Percentiles rank a stretch among this genome's conserved stretches.
phyloP scores from a whole-genome alignment of 345 rosid genomes.

The Populus euphratica region DNA sequence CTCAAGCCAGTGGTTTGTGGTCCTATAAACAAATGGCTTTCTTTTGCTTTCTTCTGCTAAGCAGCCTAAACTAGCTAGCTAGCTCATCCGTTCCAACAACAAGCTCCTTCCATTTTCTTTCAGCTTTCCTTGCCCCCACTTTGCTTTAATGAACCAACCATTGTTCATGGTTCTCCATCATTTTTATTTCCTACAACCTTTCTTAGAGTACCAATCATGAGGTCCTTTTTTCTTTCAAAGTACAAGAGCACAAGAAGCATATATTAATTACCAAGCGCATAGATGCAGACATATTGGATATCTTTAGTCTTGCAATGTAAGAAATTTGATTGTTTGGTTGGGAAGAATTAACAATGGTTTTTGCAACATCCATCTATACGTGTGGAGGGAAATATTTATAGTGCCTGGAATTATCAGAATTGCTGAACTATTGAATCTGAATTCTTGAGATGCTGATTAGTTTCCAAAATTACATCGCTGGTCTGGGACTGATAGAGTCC shows the following conservation, averaged over 20 bases:
- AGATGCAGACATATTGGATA: not conserved
- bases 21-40: not conserved
- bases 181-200: constrained; percentile 11
- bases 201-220: not conserved
- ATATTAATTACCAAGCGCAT: not conserved
- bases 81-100: not conserved
- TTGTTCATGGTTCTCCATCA: not conserved
- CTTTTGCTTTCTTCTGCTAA: not conserved
- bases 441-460: not conserved
- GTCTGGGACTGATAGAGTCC: not conserved
- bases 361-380: not conserved
- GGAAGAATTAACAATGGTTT: not conserved
- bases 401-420: not conserved
- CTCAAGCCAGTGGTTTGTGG: not conserved
- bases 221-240: not conserved
- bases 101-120: constrained; percentile 9
- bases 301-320: not conserved
- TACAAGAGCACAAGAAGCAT: too few relatives aligned
- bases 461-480: not conserved
- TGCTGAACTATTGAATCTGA: not conserved
- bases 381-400: not conserved
- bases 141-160: constrained; percentile 12
- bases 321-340: not conserved
- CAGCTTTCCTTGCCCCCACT: constrained; percentile 16
- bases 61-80: not conserved